A percentile compares a stretch with the other conserved stretches of the same genome.
Conservation (phyloP, 2,329 filamentous ascomycete species). For the Fusarium sp. region DNA sequence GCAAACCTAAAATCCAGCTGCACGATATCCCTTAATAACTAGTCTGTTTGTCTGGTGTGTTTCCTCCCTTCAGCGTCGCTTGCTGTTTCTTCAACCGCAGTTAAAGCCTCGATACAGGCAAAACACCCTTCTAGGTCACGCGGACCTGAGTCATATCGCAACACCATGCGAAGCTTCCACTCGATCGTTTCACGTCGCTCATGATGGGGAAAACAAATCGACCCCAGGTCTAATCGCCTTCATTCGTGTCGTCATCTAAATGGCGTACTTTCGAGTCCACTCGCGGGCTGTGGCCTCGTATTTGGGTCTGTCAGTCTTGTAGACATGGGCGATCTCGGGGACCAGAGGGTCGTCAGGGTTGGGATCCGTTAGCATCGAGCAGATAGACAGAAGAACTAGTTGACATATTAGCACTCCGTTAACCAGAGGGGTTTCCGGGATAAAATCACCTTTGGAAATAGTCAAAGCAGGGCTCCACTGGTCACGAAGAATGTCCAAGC, state of each 20-base stretch:
- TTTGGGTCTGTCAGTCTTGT: slow-evolving; percentile 96
- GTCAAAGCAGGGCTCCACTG: slow-evolving; percentile 99
- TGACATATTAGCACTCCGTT: slow-evolving; percentile 8
- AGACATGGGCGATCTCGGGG: slow-evolving; percentile 98
- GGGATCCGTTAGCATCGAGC: slow-evolving; percentile 99
- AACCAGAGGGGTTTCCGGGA: slow-evolving; percentile 34
- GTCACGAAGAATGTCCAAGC: slow-evolving; percentile 96
- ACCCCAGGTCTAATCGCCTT: slow-evolving; percentile 45
- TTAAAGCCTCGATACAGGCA: slow-evolving; percentile 36
- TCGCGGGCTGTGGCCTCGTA: slow-evolving; percentile 97
- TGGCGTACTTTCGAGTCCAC: slow-evolving; percentile 99
- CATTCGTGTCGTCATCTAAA: slow-evolving; percentile 63
- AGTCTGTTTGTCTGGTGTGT: slow-evolving; percentile 53
- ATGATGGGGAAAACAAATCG: slow-evolving; percentile 45
- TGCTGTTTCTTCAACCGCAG: slow-evolving; percentile 41
- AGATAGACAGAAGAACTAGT: slow-evolving; percentile 94
- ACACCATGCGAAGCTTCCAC: slow-evolving; percentile 43
- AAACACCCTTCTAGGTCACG: slow-evolving; percentile 30
- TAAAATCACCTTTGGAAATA: slow-evolving; percentile 89
- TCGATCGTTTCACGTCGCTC: slow-evolving; percentile 44
- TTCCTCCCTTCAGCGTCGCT: slow-evolving; percentile 47
- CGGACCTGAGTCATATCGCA: slow-evolving; percentile 40
- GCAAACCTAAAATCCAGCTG: slow-evolving; percentile 54
- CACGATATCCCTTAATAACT: slow-evolving; percentile 53
- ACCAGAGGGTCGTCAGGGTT: slow-evolving; percentile 99